Percentiles rank a stretch among this genome's conserved stretches.
Conservation (phyloP, 495 filamentous ascomycete species). For the Tuber umbilicatum region DNA sequence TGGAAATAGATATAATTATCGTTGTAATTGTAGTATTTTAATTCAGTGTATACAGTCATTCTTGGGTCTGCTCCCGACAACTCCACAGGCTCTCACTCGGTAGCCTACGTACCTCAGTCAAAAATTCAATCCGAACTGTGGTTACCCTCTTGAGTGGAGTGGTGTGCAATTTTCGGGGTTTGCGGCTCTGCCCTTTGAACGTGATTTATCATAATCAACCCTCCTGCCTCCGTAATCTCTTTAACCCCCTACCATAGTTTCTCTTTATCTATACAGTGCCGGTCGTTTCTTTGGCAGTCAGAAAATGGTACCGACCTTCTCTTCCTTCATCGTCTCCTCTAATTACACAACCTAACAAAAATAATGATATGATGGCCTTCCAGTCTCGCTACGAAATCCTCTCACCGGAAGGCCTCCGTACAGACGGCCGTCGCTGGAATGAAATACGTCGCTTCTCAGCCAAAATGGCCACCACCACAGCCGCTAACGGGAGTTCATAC, state of each 20-base stretch:
- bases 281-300: neutral
- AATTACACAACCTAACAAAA: neutral
- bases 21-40: neutral
- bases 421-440: constrained; percentile 79
- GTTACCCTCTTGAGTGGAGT: neutral
- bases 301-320: constrained; percentile 13
- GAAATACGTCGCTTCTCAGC: constrained; percentile 84
- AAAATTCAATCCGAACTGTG: too few relatives aligned
- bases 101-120: too few relatives aligned
- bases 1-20: constrained; percentile 1
- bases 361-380: constrained; percentile 4
- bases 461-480: constrained; percentile 75
- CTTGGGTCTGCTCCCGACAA: neutral
- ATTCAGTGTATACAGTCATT: neutral
- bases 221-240: neutral
- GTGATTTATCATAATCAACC: neutral
- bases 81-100: neutral
- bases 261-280: too few relatives aligned
- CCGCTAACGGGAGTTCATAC: constrained; percentile 83
- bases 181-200: neutral
- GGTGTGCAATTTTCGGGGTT: neutral
- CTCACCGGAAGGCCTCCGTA: constrained; percentile 41
- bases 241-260: neutral
- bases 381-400: constrained; percentile 42
- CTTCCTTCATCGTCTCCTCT: neutral